Conservation (phyloP, 257 asterid genomes). For the Salvia hispanica region DNA sequence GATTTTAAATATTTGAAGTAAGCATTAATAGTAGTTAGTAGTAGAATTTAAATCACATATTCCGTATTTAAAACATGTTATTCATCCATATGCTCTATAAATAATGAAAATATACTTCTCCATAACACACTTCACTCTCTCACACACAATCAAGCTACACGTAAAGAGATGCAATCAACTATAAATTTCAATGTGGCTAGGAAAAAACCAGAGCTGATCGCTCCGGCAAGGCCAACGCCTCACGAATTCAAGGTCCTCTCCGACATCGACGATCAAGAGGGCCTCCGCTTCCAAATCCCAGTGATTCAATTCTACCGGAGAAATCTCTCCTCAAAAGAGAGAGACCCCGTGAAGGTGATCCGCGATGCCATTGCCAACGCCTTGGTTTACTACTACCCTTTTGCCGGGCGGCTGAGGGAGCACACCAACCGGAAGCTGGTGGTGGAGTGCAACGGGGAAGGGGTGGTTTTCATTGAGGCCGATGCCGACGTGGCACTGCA, state of each 20-base stretch:
- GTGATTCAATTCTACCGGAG: slow-evolving; percentile 51
- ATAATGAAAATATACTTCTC: too few species aligned
- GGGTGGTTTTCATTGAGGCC: slow-evolving; percentile 59
- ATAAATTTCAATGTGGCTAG: slow-evolving; percentile 50
- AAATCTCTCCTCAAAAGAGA: slow-evolving; percentile 27
- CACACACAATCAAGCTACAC: too few species aligned
- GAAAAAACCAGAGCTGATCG: slow-evolving; percentile 46
- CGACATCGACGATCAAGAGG: slow-evolving; percentile 65
- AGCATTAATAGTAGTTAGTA: too few species aligned
- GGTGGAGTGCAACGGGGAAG: slow-evolving; percentile 78
- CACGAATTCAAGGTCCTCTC: slow-evolving; percentile 53
- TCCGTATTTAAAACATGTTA: too few species aligned
- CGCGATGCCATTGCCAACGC: slow-evolving; percentile 53
- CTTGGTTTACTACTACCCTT: slow-evolving; percentile 65
- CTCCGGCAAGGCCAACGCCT: slow-evolving; percentile 63
- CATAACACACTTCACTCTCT: too few species aligned
- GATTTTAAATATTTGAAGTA: too few species aligned
- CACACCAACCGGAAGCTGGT: slow-evolving; percentile 48
- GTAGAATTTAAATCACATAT: too few species aligned
- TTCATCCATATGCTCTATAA: too few species aligned
- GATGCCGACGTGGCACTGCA: slow-evolving; percentile 52
- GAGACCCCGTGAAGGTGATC: slow-evolving; percentile 56
- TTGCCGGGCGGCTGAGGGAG: slow-evolving; percentile 68
- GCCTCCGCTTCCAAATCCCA: slow-evolving; percentile 60
- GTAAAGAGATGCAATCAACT: slow-evolving; percentile 22